Conservation (phyloP, 2,329 filamentous ascomycete genomes). For the Diaporthe vexans region DNA sequence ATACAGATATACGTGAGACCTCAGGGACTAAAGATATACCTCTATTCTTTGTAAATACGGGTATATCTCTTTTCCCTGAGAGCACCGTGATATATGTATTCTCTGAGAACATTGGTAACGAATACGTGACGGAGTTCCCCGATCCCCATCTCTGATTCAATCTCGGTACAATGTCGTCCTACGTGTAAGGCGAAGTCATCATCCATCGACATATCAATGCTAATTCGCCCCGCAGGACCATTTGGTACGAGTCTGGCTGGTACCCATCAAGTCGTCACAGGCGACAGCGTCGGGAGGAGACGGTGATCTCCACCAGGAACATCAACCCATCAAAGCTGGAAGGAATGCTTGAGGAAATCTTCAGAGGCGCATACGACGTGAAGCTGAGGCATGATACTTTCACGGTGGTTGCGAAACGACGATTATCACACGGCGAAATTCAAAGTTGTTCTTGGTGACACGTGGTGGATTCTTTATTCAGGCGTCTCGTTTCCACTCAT, state of each 20-base stretch:
- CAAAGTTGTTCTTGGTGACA: constrained; percentile 10
- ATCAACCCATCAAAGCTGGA: constrained; percentile 16
- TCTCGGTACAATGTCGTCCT: background rate
- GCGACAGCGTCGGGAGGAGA: background rate
- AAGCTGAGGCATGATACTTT: background rate
- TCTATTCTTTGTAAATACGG: background rate
- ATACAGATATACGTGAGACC: background rate
- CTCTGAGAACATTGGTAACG: background rate
- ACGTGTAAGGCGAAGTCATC: background rate
- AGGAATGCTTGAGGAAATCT: constrained; percentile 4
- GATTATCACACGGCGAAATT: background rate
- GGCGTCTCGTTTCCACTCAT: background rate
- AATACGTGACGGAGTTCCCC: background rate
- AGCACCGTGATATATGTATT: background rate
- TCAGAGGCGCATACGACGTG: constrained; percentile 4
- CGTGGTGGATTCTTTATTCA: background rate
- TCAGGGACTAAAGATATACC: background rate
- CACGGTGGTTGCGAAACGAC: constrained; percentile 1
- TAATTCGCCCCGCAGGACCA: background rate
- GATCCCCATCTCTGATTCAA: too few relatives aligned
- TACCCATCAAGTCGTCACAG: background rate
- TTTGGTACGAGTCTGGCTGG: background rate
- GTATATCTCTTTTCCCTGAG: background rate
- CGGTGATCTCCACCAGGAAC: constrained; percentile 6
- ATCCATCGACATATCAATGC: background rate